phyloP scores from a whole-genome alignment of 2,329 filamentous ascomycete genomes.

The Catunica adiposa region DNA sequence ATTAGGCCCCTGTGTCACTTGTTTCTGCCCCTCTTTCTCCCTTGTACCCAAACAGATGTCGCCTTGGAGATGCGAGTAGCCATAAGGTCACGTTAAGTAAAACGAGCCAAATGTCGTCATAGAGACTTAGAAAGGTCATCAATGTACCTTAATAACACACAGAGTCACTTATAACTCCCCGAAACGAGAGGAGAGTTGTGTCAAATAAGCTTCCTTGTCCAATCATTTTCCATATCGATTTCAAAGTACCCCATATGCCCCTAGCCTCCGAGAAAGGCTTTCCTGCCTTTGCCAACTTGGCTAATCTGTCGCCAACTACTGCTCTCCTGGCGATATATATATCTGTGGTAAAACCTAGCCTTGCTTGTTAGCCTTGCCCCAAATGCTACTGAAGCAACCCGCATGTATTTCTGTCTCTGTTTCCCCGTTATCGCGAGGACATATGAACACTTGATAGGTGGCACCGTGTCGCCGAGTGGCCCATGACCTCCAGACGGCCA shows the following conservation, averaged over 20 bases:
- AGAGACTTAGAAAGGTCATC: too few species aligned
- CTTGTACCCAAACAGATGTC: not conserved
- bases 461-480: not conserved
- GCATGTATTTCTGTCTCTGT: not conserved
- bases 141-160: not conserved
- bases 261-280: not conserved
- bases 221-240: not conserved
- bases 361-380: not conserved
- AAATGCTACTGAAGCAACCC: not conserved
- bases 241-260: not conserved
- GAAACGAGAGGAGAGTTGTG: not conserved
- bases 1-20: not conserved
- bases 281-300: not conserved
- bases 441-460: not conserved
- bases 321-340: too few species aligned
- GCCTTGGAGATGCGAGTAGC: not conserved
- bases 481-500: not conserved
- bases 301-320: too few species aligned
- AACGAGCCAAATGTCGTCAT: not conserved
- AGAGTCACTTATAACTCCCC: not conserved
- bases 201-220: not conserved
- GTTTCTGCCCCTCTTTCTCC: slow-evolving; percentile 13
- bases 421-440: not conserved
- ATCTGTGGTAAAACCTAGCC: not conserved
- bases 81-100: not conserved